Conservation (phyloP, 2,329 filamentous ascomycete species). For the Onygenales sp. region DNA sequence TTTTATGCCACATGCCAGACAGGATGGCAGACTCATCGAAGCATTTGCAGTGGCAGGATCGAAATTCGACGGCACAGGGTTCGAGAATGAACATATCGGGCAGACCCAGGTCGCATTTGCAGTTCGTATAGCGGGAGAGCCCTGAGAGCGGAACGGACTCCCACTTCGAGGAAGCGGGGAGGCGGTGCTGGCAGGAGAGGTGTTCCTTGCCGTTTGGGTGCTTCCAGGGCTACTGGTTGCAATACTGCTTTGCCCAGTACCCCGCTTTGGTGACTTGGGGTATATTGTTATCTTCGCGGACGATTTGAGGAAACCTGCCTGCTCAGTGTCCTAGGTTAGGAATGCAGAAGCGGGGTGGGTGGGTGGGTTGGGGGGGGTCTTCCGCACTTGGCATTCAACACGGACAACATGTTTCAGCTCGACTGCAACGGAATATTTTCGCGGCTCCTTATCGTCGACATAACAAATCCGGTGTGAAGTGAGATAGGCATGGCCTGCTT, state of each 20-base stretch:
- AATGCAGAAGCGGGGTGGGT: background rate
- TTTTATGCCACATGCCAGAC: slow-evolving; percentile 87
- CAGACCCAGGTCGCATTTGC: slow-evolving; percentile 80
- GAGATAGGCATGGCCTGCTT: slow-evolving; percentile 92
- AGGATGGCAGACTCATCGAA: slow-evolving; percentile 73
- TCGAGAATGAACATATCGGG: slow-evolving; percentile 90
- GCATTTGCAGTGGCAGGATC: slow-evolving; percentile 72
- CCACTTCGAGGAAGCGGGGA: slow-evolving; percentile 22
- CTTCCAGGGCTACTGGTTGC: background rate
- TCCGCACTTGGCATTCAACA: slow-evolving; percentile 72
- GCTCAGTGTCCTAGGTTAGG: slow-evolving; percentile 11
- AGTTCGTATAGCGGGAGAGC: slow-evolving; percentile 26
- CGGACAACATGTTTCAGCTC: slow-evolving; percentile 86
- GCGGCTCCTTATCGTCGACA: slow-evolving; percentile 77
- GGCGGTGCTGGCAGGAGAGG: slow-evolving; percentile 24
- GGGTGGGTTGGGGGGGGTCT: slow-evolving; percentile 1
- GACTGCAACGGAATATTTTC: slow-evolving; percentile 73
- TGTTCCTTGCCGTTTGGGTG: slow-evolving; percentile 2
- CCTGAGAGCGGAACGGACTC: slow-evolving; percentile 23
- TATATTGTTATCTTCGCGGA: slow-evolving; percentile 86
- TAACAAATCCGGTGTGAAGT: slow-evolving; percentile 95
- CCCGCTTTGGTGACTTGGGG: slow-evolving; percentile 50
- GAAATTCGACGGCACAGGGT: slow-evolving; percentile 86
- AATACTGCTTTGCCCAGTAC: slow-evolving; percentile 23
- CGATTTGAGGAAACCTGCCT: slow-evolving; percentile 89